phyloP scores from a whole-genome alignment of 2,329 filamentous ascomycete species.

The Calonectria honghensis region DNA sequence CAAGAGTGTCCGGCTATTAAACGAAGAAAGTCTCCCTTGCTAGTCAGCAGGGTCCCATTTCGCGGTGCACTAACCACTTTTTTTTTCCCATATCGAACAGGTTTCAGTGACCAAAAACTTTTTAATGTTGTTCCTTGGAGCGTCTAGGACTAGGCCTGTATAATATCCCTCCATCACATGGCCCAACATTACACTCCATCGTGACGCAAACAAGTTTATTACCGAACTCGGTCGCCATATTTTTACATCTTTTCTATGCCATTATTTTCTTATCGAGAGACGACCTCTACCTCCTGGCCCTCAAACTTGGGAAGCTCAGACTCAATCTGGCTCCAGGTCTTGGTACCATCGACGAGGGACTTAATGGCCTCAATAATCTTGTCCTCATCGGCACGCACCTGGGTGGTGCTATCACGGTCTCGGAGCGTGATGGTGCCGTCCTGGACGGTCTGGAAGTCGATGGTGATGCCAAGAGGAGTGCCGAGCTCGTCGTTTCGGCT shows the following conservation, averaged over 20 bases:
- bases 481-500: slow-evolving; percentile 96
- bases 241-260: slow-evolving; percentile 48
- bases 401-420: slow-evolving; percentile 92
- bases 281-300: slow-evolving; percentile 78
- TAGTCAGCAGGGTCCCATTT: neutral
- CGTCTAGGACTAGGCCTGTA: slow-evolving; percentile 37
- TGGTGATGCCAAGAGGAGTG: slow-evolving; percentile 93
- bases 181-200: slow-evolving; percentile 28
- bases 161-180: slow-evolving; percentile 40
- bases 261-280: slow-evolving; percentile 56
- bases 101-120: slow-evolving; percentile 31
- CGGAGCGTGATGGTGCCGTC: slow-evolving; percentile 90
- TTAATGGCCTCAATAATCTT: slow-evolving; percentile 86
- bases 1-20: neutral
- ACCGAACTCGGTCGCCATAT: slow-evolving; percentile 41
- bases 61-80: too few species aligned
- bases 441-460: slow-evolving; percentile 96
- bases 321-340: slow-evolving; percentile 81
- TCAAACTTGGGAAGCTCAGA: slow-evolving; percentile 89
- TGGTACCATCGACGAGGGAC: slow-evolving; percentile 68
- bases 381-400: slow-evolving; percentile 89
- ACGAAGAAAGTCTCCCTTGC: neutral
- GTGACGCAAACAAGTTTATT: slow-evolving; percentile 29
- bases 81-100: neutral
- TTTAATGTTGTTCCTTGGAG: slow-evolving; percentile 42